These are phyloP conservation scores for Wickerhamomyces sp. DNA, from an alignment of 1,139 yeast genomes.

Conservation along the genomic window DNA sequence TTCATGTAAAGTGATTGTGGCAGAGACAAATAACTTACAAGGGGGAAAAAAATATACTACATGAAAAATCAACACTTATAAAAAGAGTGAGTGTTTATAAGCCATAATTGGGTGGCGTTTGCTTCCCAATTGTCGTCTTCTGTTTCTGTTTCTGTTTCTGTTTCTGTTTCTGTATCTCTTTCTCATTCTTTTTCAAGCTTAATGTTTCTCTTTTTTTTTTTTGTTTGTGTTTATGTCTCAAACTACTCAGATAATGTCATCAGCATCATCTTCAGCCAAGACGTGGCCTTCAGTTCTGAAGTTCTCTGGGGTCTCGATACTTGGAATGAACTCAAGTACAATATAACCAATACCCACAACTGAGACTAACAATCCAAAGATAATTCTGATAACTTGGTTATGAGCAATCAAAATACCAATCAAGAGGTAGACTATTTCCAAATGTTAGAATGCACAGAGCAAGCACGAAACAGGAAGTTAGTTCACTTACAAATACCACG, in stretches of 20 bases:
- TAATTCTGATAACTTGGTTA: conserved; percentile 49
- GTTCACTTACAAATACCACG: conserved; percentile 68
- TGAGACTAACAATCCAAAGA: conserved; percentile 53
- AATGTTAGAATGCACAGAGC: background rate
- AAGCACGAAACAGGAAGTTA: background rate
- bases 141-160: too few relatives aligned
- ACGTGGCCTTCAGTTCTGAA: conserved; percentile 32
- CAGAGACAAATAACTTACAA: too few relatives aligned
- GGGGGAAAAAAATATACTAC: too few relatives aligned
- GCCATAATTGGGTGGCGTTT: too few relatives aligned
- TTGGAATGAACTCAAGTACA: conserved; percentile 64
- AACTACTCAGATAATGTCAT: conserved; percentile 22
- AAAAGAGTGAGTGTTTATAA: too few relatives aligned
- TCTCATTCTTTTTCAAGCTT: background rate
- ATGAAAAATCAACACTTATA: too few relatives aligned
- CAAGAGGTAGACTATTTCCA: conserved; percentile 49
- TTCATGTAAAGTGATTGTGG: too few relatives aligned
- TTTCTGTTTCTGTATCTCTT: too few relatives aligned
- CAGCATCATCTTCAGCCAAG: conserved; percentile 24
- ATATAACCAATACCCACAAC: conserved; percentile 55
- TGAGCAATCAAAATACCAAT: conserved; percentile 62
- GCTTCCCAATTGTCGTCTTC: too few relatives aligned
- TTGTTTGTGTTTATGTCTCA: background rate
- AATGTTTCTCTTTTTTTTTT: background rate
- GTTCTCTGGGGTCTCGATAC: conserved; percentile 68